Conservation (phyloP, 2,329 filamentous ascomycete genomes). For the Xylaria polymorpha region DNA sequence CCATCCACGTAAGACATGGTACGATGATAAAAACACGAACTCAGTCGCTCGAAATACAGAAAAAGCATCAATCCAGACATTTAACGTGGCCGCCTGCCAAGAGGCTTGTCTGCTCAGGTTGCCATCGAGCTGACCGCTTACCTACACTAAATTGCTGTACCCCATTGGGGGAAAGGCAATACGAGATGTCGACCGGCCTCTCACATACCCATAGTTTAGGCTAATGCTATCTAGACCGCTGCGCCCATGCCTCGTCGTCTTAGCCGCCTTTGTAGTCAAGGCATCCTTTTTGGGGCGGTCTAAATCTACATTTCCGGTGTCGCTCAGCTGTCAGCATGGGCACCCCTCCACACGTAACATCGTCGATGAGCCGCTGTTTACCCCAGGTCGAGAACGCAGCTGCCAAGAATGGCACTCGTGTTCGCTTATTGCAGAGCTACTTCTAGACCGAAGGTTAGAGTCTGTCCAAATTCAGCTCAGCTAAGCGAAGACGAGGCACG, state of each 20-base stretch:
- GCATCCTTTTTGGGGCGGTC: neutral
- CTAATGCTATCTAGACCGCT: slow-evolving; percentile 22
- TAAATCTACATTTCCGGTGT: neutral
- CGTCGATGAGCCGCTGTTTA: slow-evolving; percentile 6
- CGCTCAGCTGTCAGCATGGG: slow-evolving; percentile 32
- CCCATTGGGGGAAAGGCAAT: slow-evolving; percentile 16
- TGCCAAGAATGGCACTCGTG: slow-evolving; percentile 36
- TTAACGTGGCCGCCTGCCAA: slow-evolving; percentile 13
- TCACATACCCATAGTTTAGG: slow-evolving; percentile 25
- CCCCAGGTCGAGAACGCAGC: slow-evolving; percentile 25
- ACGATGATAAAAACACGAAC: slow-evolving; percentile 14
- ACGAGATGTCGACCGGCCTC: slow-evolving; percentile 21
- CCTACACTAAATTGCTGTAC: slow-evolving; percentile 1
- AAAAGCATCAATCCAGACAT: neutral
- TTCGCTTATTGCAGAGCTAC: slow-evolving; percentile 22
- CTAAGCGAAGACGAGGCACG: slow-evolving; percentile 25
- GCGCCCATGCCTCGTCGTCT: neutral
- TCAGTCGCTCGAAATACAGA: neutral
- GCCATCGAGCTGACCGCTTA: slow-evolving; percentile 7
- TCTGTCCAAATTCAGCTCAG: slow-evolving; percentile 12
- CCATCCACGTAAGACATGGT: slow-evolving; percentile 14
- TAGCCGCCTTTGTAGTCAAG: neutral
- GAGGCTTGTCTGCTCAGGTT: neutral
- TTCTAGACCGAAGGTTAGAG: neutral
- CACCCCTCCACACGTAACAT: neutral